Percentiles rank a stretch among this genome's conserved stretches.
phyloP scores from a whole-genome alignment of 257 asterid genomes.

The Gentiana dahurica region DNA sequence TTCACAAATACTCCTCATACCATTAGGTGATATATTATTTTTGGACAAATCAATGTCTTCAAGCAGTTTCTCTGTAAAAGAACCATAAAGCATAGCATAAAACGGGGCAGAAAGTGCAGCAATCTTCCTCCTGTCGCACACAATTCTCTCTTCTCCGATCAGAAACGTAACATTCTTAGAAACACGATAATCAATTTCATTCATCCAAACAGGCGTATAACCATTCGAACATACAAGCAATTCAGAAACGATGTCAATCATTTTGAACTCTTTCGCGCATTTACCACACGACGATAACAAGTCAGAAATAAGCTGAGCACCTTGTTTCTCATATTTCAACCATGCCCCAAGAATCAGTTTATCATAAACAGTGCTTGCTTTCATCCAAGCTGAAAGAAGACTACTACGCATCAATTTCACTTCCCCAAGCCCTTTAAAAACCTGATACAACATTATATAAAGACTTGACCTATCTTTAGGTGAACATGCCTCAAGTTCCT shows the following conservation, averaged over 20 bases:
- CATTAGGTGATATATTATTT: constrained; percentile 63
- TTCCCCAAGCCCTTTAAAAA: constrained; percentile 93
- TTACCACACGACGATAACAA: constrained; percentile 75
- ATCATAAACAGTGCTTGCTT: constrained; percentile 64
- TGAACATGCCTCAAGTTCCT: constrained; percentile 81
- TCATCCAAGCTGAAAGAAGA: constrained; percentile 81
- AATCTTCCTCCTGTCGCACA: constrained; percentile 62
- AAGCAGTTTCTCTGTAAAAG: constrained; percentile 63
- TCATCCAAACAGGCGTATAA: constrained; percentile 9
- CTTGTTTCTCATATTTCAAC: constrained; percentile 90
- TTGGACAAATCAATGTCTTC: constrained; percentile 83
- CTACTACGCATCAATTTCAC: constrained; percentile 82
- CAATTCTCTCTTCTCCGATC: constrained; percentile 64
- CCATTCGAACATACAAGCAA: constrained; percentile 28
- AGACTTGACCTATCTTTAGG: constrained; percentile 59
- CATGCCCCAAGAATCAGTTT: constrained; percentile 87
- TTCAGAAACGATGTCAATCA: constrained; percentile 68
- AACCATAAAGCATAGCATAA: constrained; percentile 86
- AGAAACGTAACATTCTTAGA: constrained; percentile 42
- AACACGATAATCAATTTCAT: constrained; percentile 10
- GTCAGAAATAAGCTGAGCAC: constrained; percentile 64
- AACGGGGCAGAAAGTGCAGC: constrained; percentile 86
- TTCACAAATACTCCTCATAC: constrained; percentile 50
- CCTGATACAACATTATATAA: constrained; percentile 80
- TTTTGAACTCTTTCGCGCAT: constrained; percentile 63